phyloP scores from a whole-genome alignment of 2,329 filamentous ascomycete species.

The Arthrobotrys entomopaga region DNA sequence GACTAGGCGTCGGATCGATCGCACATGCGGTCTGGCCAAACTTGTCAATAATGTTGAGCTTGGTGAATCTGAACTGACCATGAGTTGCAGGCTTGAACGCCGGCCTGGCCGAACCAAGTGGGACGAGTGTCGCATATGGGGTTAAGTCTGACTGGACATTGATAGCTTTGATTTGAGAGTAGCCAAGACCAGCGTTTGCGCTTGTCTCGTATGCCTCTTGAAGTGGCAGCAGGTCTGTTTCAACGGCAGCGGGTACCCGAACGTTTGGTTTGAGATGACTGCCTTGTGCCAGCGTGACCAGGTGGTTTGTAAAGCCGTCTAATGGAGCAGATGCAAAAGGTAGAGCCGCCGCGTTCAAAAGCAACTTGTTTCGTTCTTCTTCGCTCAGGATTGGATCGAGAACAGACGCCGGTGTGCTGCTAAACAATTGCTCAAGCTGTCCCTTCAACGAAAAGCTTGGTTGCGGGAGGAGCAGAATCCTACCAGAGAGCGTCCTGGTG shows the following conservation, averaged over 20 bases:
- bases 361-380: background rate
- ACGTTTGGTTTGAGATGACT: conserved; percentile 63
- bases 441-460: conserved; percentile 59
- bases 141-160: conserved; percentile 60
- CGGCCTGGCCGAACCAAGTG: conserved; percentile 50
- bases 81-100: conserved; percentile 62
- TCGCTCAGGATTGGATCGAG: background rate
- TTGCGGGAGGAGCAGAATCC: conserved; percentile 63
- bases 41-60: conserved; percentile 67
- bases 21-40: conserved; percentile 64
- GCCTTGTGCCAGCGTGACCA: conserved; percentile 61
- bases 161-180: conserved; percentile 56
- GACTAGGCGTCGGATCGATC: conserved; percentile 57
- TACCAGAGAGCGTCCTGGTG: conserved; percentile 60
- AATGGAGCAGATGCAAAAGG: conserved; percentile 57
- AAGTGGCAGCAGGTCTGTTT: background rate
- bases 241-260: conserved; percentile 41
- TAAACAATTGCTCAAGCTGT: conserved; percentile 3
- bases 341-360: background rate
- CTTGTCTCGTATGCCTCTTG: background rate
- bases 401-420: background rate
- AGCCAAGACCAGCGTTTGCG: background rate
- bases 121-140: conserved; percentile 60
- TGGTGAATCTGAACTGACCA: conserved; percentile 65
- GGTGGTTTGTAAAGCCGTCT: conserved; percentile 60